Conservation (phyloP, 768 basidiomycete genomes). For the Rhodotorula graminis region DNA sequence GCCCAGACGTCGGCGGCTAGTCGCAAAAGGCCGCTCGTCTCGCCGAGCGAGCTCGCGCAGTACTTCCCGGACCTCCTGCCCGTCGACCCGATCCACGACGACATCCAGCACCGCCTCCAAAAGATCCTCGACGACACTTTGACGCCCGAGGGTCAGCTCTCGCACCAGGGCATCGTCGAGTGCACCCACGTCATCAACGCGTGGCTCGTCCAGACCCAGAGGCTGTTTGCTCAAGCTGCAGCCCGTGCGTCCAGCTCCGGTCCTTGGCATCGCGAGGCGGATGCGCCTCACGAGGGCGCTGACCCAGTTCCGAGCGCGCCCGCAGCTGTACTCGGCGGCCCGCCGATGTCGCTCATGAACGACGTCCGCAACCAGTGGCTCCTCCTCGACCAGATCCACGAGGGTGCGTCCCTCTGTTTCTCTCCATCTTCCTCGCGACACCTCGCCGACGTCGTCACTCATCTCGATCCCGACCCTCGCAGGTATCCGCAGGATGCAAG, state of each 20-base stretch:
- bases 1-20: constrained; percentile 15
- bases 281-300: background rate
- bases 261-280: background rate
- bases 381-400: constrained; percentile 25
- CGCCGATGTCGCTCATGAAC: background rate
- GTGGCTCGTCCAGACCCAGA: constrained; percentile 9
- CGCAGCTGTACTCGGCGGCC: background rate
- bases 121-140: background rate
- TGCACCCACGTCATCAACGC: background rate
- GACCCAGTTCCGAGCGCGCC: background rate
- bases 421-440: no score
- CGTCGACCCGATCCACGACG: background rate
- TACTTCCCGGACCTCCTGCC: background rate
- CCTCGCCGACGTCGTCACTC: no score
- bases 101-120: background rate
- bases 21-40: constrained; percentile 17
- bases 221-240: constrained; percentile 2
- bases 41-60: background rate
- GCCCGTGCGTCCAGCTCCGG: background rate
- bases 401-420: background rate
- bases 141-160: background rate
- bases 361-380: constrained; percentile 5
- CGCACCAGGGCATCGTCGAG: constrained; percentile 1
- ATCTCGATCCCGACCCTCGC: background rate
- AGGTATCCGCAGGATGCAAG: constrained; percentile 11